Conservation (phyloP, 371 early-diverging fungal species). For the Mucor piriformis region DNA sequence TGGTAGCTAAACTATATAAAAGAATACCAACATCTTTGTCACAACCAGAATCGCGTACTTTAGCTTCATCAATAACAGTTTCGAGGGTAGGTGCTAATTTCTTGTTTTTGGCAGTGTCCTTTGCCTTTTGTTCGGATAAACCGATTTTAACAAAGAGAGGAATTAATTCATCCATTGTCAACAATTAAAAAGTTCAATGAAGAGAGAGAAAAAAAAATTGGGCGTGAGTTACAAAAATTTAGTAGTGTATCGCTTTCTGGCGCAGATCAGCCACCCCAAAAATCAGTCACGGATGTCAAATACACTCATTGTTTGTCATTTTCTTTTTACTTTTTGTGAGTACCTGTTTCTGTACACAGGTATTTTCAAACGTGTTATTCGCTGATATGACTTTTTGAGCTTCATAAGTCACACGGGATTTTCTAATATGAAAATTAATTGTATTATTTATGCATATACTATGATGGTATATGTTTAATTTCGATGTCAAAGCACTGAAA, state of each 20-base stretch:
- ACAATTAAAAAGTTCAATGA: not conserved
- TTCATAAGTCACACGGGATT: no score
- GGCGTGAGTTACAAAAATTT: not conserved
- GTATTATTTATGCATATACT: no score
- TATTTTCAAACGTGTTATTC: no score
- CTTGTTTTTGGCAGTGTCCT: conserved; percentile 93
- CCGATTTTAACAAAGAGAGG: conserved; percentile 85
- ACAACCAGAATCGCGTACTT: conserved; percentile 60
- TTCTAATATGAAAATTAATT: no score
- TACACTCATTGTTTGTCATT: no score
- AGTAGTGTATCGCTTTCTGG: not conserved
- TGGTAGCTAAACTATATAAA: conserved; percentile 87
- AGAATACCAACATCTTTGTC: conserved; percentile 77
- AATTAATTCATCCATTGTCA: conserved; percentile 56
- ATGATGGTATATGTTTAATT: no score
- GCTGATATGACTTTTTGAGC: no score
- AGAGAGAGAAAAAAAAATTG: conserved; percentile 12
- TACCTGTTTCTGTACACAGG: no score
- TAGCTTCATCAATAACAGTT: conserved; percentile 64
- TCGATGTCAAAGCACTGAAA: no score
- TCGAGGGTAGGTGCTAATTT: conserved; percentile 85
- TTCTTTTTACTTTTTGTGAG: no score
- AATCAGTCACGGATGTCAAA: no score
- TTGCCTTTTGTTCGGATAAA: conserved; percentile 87
- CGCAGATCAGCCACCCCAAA: not conserved